A percentile compares a stretch with the other conserved stretches of the same genome.
phyloP scores from a whole-genome alignment of 306 rosid species.

The Dalbergia oliveri region DNA sequence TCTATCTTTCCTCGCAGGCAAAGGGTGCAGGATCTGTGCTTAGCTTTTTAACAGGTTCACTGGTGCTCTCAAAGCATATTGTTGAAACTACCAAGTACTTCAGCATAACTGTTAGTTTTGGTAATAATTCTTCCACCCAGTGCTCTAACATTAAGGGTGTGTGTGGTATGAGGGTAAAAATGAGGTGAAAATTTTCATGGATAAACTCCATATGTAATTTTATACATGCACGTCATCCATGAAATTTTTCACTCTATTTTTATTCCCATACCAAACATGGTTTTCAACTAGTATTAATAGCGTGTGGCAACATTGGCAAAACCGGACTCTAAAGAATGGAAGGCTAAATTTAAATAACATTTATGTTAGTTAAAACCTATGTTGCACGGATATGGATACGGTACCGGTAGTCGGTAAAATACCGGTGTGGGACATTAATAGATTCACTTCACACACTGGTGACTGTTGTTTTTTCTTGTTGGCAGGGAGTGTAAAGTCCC shows the following conservation, averaged over 20 bases:
- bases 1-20: conserved; percentile 62
- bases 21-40: conserved; percentile 93
- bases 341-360: too few species aligned
- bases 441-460: background rate
- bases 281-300: too few species aligned
- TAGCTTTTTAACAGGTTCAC: conserved; percentile 89
- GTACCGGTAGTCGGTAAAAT: too few species aligned
- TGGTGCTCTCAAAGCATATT: conserved; percentile 86
- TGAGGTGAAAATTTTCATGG: background rate
- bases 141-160: background rate
- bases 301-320: too few species aligned
- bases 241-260: too few species aligned
- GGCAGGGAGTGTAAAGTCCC: conserved; percentile 92
- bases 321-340: too few species aligned
- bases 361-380: too few species aligned
- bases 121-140: conserved; percentile 55
- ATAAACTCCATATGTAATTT: too few species aligned
- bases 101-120: conserved; percentile 94
- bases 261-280: too few species aligned
- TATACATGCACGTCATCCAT: too few species aligned
- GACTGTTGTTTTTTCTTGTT: conserved; percentile 4
- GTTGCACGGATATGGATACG: too few species aligned
- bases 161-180: background rate
- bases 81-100: conserved; percentile 88
- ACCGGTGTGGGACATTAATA: background rate